phyloP scores from a whole-genome alignment of 805 yeast species.

The Saccharomycopsis sp. region DNA sequence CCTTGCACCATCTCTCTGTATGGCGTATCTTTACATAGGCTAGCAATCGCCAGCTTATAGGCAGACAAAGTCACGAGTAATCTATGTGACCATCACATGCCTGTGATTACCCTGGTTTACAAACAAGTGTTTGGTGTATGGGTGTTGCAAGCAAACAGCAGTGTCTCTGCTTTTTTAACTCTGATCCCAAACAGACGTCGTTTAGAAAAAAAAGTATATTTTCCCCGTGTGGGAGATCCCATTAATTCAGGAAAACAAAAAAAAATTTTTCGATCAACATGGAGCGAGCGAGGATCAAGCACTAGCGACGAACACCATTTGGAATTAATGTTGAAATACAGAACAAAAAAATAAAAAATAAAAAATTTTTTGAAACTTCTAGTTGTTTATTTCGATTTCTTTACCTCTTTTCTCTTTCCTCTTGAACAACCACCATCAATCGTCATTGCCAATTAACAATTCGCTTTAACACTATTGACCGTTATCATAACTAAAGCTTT shows the following conservation, averaged over 20 bases:
- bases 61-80: not conserved
- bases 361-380: not conserved
- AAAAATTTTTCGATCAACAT: not conserved
- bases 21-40: not conserved
- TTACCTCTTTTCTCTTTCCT: constrained; percentile 1
- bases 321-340: constrained; percentile 1
- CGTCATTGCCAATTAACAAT: not conserved
- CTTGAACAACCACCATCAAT: not conserved
- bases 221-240: constrained; percentile 1
- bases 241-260: not conserved
- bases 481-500: not conserved
- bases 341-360: not conserved
- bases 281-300: not conserved
- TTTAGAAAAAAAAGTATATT: not conserved
- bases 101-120: not conserved
- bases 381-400: constrained; percentile 2
- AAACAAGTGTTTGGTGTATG: not conserved
- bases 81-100: not conserved
- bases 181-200: not conserved
- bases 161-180: not conserved
- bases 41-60: too few relatives aligned
- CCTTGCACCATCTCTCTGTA: too few relatives aligned
- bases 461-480: not conserved
- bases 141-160: not conserved
- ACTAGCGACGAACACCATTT: not conserved